Evolutionary conservation across 441 rosid genomes (phyloP).

Genomic region (Syzygium malaccense): DNA sequence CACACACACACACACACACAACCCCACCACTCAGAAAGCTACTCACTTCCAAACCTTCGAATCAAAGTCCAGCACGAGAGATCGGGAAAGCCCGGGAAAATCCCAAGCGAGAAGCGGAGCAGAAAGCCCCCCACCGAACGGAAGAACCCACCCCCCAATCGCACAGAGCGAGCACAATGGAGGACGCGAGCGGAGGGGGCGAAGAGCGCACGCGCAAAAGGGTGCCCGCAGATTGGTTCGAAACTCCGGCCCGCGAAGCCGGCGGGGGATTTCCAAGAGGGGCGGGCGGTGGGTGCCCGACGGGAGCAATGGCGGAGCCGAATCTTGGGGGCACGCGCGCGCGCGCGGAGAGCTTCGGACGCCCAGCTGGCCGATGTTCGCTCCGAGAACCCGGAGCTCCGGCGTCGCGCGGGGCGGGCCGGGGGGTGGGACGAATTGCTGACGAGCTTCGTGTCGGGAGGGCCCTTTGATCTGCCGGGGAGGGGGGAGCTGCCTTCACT

Average conservation of each 20-base stretch:
- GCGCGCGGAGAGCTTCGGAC: background rate
- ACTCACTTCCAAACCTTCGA: slow-evolving; percentile 14
- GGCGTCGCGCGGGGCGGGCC: background rate
- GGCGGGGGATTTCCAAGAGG: background rate
- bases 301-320: background rate
- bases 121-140: slow-evolving; percentile 11
- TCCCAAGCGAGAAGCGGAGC: slow-evolving; percentile 37
- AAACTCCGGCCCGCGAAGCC: slow-evolving; percentile 20
- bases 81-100: slow-evolving; percentile 43
- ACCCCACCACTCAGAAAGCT: slow-evolving; percentile 26
- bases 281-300: background rate
- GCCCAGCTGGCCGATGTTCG: background rate
- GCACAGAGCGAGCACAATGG: slow-evolving; percentile 32
- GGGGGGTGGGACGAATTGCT: background rate
- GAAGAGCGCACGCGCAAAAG: slow-evolving; percentile 19
- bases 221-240: slow-evolving; percentile 21
- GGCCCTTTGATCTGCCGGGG: background rate
- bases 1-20: background rate
- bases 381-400: background rate
- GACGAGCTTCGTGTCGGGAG: background rate
- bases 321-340: background rate
- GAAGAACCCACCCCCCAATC: slow-evolving; percentile 26
- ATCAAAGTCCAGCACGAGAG: slow-evolving; percentile 35
- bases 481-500: background rate
- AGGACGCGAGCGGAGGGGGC: slow-evolving; percentile 19